A percentile compares a stretch with the other conserved stretches of the same genome.
Conservation (phyloP, 306 rosid species). For the Vachellia collinsii region DNA sequence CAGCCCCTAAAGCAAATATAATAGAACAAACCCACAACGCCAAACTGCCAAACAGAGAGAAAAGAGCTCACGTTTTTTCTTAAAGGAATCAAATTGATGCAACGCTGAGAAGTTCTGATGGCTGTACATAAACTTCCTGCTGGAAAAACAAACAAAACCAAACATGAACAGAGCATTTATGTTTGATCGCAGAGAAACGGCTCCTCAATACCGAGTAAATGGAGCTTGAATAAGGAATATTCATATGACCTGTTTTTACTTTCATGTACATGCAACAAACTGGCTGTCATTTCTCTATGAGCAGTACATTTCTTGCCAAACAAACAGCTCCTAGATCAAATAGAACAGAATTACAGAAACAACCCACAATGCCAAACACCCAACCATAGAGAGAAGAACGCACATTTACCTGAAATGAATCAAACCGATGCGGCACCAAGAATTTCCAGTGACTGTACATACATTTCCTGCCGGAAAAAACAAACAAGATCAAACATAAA, state of each 20-base stretch:
- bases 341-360: not conserved
- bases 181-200: slow-evolving; percentile 39
- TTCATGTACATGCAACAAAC: not conserved
- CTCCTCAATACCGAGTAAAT: not conserved
- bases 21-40: slow-evolving; percentile 11
- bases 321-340: slow-evolving; percentile 31
- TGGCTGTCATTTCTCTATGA: slow-evolving; percentile 8
- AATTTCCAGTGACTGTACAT: slow-evolving; percentile 20
- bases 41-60: slow-evolving; percentile 1
- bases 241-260: not conserved
- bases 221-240: not conserved
- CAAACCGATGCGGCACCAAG: slow-evolving; percentile 37
- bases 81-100: slow-evolving; percentile 39
- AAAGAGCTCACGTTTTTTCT: slow-evolving; percentile 43
- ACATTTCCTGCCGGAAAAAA: slow-evolving; percentile 33
- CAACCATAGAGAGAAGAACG: slow-evolving; percentile 7
- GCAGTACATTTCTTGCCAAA: slow-evolving; percentile 21
- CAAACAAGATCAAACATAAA: slow-evolving; percentile 21
- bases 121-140: slow-evolving; percentile 36
- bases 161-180: slow-evolving; percentile 6
- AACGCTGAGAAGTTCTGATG: slow-evolving; percentile 23
- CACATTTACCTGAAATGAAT: slow-evolving; percentile 49
- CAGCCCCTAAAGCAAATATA: slow-evolving; percentile 34
- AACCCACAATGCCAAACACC: slow-evolving; percentile 19
- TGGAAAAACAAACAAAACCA: slow-evolving; percentile 13